Evolutionary conservation across 192 early-diverging fungal species (phyloP), one percentile per base, ranked within the genome.

Genomic region (Coemansia reversa): DNA sequence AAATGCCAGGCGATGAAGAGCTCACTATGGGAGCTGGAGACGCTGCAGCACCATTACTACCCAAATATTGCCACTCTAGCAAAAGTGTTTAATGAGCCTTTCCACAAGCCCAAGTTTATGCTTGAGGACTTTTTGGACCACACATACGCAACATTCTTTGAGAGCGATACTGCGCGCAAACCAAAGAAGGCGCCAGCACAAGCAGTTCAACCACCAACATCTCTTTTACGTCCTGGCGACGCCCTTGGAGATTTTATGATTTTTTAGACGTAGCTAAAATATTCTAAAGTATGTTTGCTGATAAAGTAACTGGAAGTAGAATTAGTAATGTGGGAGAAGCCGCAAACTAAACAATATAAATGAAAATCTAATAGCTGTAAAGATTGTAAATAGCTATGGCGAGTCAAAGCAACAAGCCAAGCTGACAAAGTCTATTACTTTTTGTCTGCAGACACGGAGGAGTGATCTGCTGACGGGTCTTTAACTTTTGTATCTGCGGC

Each of bases 51-150:
- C 32, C 97, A 99, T 60, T 96, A 95, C 66, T 87, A 90, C 20
- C 91, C 89, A 49, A 90, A 89, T 65, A 91, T 99, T 5, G 85
- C 93, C 0, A 90, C 90, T 0, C 70, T 99, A 52, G 94, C 93
- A 18, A 84, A 86, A 51, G 85, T 94, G 7, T 98, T 98, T 53
- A 82, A 86, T 70, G 92, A 97, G 60, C 89, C 91, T 28, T 90
- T 99, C 65, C 86, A 89, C 22, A 94, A 94, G 70, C 90, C 91
- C 4, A 73, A 80, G 27, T 99, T 92, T 68, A 85, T 90, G 68
- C 76, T 99, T 56, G 97, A 99, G 74, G 95, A 97, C 72, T 99
- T 97, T 76, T 84, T 98, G 78, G 97, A 99, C 67, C 91, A 94
- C 69, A 93, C 91, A 1, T 93, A 91, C 75, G 53, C 79, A 1